Conservation (phyloP, 2,329 filamentous ascomycete genomes). For the Bretziella fagacearum region DNA sequence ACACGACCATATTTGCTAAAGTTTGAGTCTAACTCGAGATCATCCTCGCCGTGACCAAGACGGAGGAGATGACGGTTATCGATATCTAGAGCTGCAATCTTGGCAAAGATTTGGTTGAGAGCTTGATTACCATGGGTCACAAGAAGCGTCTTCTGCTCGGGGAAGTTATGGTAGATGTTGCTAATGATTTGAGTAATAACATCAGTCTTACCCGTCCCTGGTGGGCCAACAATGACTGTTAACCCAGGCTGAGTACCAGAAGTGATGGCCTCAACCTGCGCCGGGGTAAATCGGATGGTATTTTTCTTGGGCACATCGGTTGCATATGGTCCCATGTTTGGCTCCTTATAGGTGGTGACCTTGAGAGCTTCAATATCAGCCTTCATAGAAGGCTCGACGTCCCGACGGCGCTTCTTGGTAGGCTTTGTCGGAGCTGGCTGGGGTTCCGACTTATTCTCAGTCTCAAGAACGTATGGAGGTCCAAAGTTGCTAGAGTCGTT, state of each 20-base stretch:
- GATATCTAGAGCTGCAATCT: constrained; percentile 91
- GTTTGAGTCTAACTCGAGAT: constrained; percentile 66
- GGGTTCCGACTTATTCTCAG: constrained; percentile 24
- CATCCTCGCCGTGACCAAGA: constrained; percentile 88
- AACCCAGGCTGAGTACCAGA: constrained; percentile 89
- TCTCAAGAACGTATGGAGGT: constrained; percentile 75
- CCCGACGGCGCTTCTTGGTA: constrained; percentile 77
- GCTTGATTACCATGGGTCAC: constrained; percentile 97
- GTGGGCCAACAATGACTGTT: constrained; percentile 84
- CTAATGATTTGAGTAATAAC: constrained; percentile 97
- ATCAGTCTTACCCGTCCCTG: constrained; percentile 97
- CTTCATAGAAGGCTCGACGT: constrained; percentile 49
- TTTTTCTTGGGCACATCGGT: constrained; percentile 71
- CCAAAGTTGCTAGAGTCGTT: constrained; percentile 57
- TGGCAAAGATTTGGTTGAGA: constrained; percentile 91
- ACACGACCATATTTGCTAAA: constrained; percentile 93
- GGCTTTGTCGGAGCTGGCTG: constrained; percentile 37
- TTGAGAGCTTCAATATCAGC: constrained; percentile 50
- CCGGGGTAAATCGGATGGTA: constrained; percentile 69
- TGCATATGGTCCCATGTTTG: constrained; percentile 79
- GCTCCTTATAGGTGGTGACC: constrained; percentile 78
- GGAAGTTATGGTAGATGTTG: constrained; percentile 97
- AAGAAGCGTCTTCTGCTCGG: constrained; percentile 74
- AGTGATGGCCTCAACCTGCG: constrained; percentile 80
- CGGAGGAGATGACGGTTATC: constrained; percentile 86